Evolutionary conservation across 352 stramenopile genomes (phyloP), one percentile per base, ranked within the genome.

Genomic region (Saprolegnia diclina): DNA sequence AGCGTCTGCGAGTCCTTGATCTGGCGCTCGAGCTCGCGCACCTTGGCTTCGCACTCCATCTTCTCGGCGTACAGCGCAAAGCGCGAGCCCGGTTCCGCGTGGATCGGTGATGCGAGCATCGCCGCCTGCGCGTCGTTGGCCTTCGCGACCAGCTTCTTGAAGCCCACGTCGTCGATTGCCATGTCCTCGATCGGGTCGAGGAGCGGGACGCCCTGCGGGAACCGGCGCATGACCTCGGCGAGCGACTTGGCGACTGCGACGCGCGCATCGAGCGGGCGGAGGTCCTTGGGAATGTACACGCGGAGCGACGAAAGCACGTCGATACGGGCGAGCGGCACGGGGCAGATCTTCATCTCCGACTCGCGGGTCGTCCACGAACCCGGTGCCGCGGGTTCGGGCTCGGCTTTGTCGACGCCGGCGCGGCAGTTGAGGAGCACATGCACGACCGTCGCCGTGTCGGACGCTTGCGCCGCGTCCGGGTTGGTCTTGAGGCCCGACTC

Each of bases 141-240:
- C 73, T 88, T 88, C n/a, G 89, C 77, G 48, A 98, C 83, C 40
- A 98, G 76, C 10, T 87, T 95, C 7, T 85, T 81, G 57, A 98
- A 98, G 35, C 91, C 83, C 21, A 89, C 79, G 68, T 95, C 88
- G 55, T 94, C 81, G 54, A 99, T 98, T 65, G 96, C 87, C 74
- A 98, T 91, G 74, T 99, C 96, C 64, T 97, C 88, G 26, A 97
- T 79, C 21, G 95, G 94, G 71, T 99, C 94, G 13, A 99, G 72
- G 5, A 98, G 78, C 9, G 93, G 92, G 38, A 97, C 77, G 56
- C 87, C 87, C 52, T 96, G 82, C 10, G 80, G 84, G 71, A 91
- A 94, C 10, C 82, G 77, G 22, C 81, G 82, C 29, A 90, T 71
- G 57, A 92, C 82, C 65, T 93, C 84, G 50, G 86, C 88, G 13